phyloP scores from a whole-genome alignment of 2,329 filamentous ascomycete species.

The Fusarium austroafricanum region DNA sequence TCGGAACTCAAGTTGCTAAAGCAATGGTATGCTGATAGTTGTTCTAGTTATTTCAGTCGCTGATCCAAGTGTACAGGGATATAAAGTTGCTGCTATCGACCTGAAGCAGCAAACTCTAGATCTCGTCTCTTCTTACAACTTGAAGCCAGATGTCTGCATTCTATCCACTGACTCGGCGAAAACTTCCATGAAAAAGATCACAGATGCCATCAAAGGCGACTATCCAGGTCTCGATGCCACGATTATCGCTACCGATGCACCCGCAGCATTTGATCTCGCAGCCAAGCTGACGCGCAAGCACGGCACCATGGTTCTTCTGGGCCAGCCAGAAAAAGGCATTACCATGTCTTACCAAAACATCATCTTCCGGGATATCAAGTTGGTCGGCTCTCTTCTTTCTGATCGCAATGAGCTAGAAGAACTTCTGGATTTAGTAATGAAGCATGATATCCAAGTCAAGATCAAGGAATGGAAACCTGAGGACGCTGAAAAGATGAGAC shows the following conservation, averaged over 20 bases:
- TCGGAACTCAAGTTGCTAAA: conserved; percentile 5
- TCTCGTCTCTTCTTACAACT: background rate
- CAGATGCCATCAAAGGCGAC: accelerated
- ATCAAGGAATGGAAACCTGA: conserved; percentile 18
- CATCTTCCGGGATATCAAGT: conserved; percentile 3
- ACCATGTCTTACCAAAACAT: conserved; percentile 1
- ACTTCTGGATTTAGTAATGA: background rate
- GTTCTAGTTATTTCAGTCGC: accelerated
- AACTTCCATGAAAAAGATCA: background rate
- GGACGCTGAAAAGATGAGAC: conserved; percentile 12
- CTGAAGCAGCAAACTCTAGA: background rate
- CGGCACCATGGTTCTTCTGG: conserved; percentile 12
- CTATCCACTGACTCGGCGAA: background rate
- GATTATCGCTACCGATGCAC: conserved; percentile 1
- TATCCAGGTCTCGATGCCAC: conserved; percentile 9
- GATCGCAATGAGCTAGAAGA: background rate
- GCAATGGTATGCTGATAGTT: background rate
- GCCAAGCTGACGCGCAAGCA: conserved; percentile 14
- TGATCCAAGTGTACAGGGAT: background rate
- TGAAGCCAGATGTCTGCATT: conserved; percentile 7
- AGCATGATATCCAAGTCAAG: conserved; percentile 9
- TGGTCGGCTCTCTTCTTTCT: background rate
- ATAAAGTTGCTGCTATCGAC: conserved; percentile 13
- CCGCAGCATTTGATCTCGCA: conserved; percentile 2
- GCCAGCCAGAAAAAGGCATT: conserved; percentile 11